Percentiles rank a stretch among this genome's conserved stretches.
Conservation (phyloP, 1,284 basidiomycete species). For the Athelia psychrophila region DNA sequence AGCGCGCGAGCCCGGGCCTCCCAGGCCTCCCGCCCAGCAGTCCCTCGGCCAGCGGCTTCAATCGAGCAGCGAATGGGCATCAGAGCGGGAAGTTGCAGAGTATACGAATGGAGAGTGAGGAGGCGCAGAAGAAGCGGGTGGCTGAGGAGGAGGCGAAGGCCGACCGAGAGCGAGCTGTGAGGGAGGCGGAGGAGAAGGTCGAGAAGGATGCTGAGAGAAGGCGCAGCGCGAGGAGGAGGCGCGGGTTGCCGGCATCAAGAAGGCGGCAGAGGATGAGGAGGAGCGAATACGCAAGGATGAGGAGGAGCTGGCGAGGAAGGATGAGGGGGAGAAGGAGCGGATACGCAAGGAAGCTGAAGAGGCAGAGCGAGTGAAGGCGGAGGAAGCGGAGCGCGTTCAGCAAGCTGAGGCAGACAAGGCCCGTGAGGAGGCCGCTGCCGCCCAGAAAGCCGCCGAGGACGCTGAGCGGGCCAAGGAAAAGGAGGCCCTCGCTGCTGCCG, state of each 20-base stretch:
- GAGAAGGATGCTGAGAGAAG: constrained; percentile 38
- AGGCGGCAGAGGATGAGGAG: constrained; percentile 24
- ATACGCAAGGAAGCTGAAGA: constrained; percentile 13
- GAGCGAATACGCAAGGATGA: constrained; percentile 15
- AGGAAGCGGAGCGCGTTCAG: constrained; percentile 33
- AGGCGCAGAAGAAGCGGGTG: constrained; percentile 49
- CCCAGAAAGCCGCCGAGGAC: constrained; percentile 10
- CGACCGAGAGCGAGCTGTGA: constrained; percentile 33
- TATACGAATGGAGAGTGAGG: constrained; percentile 56
- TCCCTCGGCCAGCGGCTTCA: constrained; percentile 17
- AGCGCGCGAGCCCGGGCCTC: constrained; percentile 38
- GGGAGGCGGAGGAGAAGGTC: constrained; percentile 30
- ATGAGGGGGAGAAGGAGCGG: constrained; percentile 22
- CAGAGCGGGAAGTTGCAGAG: constrained; percentile 9
- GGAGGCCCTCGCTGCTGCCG: constrained; percentile 25
- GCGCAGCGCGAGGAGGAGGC: constrained; percentile 27
- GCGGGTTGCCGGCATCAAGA: constrained; percentile 9
- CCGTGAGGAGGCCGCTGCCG: constrained; percentile 21
- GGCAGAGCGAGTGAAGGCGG: constrained; percentile 27
- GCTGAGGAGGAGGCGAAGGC: constrained; percentile 47
- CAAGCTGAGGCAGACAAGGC: constrained; percentile 35
- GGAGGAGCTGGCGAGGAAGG: constrained; percentile 10
- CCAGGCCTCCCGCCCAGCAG: not conserved
- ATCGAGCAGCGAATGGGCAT: too few species aligned
- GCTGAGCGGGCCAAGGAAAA: constrained; percentile 34